These are phyloP conservation scores for Lachnellula cervina DNA, from an alignment of 2,329 filamentous ascomycete species.

Conservation along the genomic window DNA sequence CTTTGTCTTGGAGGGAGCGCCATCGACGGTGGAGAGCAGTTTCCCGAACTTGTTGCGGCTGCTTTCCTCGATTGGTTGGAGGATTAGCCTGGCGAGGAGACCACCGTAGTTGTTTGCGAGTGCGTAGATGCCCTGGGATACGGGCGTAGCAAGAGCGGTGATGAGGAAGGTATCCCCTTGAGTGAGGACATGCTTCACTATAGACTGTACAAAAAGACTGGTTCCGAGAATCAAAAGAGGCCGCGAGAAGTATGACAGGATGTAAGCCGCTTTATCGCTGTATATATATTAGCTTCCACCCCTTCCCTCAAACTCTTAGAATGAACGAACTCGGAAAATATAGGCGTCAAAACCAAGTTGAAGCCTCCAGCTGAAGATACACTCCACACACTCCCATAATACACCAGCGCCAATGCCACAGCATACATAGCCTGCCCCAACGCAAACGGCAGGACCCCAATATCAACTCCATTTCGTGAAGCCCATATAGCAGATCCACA, in stretches of 20 bases:
- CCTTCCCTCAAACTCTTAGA: neutral
- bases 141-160: slow-evolving; percentile 67
- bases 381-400: slow-evolving; percentile 55
- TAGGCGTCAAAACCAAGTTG: slow-evolving; percentile 55
- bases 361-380: slow-evolving; percentile 58
- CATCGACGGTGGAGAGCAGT: slow-evolving; percentile 49
- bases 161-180: slow-evolving; percentile 92
- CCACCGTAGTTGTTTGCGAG: slow-evolving; percentile 93
- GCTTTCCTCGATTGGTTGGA: slow-evolving; percentile 94
- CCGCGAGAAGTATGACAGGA: slow-evolving; percentile 52
- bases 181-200: slow-evolving; percentile 89
- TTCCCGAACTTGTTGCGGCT: slow-evolving; percentile 86
- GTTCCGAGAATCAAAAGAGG: slow-evolving; percentile 67
- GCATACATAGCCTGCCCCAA: slow-evolving; percentile 80
- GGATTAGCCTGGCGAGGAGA: slow-evolving; percentile 78
- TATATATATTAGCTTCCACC: slow-evolving; percentile 2
- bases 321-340: slow-evolving; percentile 31
- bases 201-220: slow-evolving; percentile 82
- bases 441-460: slow-evolving; percentile 84
- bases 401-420: slow-evolving; percentile 61
- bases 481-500: slow-evolving; percentile 67
- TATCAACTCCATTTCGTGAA: slow-evolving; percentile 43
- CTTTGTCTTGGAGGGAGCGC: slow-evolving; percentile 24
- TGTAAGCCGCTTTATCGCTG: slow-evolving; percentile 19
- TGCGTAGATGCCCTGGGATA: slow-evolving; percentile 85